Evolutionary conservation across 208 protist genomes (phyloP).

Genomic region (Acanthamoeba divionensis): DNA sequence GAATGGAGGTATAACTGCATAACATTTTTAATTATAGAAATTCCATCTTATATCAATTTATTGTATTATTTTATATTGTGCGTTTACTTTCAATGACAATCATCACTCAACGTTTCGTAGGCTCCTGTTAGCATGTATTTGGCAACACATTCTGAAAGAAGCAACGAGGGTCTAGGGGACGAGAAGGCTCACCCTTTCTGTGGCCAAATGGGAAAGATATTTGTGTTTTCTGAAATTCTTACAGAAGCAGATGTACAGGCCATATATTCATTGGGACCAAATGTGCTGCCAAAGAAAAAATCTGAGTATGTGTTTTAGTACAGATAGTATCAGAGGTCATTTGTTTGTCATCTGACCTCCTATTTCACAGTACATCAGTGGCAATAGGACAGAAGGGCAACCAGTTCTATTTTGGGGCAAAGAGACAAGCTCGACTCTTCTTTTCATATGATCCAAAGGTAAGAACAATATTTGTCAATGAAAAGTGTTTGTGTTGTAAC

Average conservation of each 20-base stretch:
- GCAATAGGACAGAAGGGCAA: conserved; percentile 26
- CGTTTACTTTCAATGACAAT: too few species aligned
- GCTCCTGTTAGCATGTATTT: background rate
- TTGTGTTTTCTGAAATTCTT: background rate
- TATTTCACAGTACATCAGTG: conserved; percentile 24
- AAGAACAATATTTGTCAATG: too few species aligned
- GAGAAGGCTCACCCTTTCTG: conserved; percentile 29
- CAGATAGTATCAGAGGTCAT: background rate
- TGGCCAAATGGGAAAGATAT: conserved; percentile 44
- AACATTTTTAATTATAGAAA: too few species aligned
- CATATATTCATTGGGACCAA: conserved; percentile 6
- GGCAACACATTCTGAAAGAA: background rate
- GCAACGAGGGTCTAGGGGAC: background rate
- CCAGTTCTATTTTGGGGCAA: background rate
- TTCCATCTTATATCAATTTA: too few species aligned
- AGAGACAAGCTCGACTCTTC: background rate
- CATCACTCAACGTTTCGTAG: too few species aligned
- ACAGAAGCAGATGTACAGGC: background rate
- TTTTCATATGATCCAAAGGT: conserved; percentile 40
- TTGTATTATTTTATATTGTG: too few species aligned
- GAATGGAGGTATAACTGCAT: background rate
- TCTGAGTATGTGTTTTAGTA: background rate
- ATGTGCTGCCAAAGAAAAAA: conserved; percentile 35
- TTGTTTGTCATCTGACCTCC: background rate
- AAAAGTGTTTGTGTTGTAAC: background rate